These are phyloP conservation scores for Lactarius quietus DNA, from an alignment of 768 basidiomycete species.

Conservation along the genomic window DNA sequence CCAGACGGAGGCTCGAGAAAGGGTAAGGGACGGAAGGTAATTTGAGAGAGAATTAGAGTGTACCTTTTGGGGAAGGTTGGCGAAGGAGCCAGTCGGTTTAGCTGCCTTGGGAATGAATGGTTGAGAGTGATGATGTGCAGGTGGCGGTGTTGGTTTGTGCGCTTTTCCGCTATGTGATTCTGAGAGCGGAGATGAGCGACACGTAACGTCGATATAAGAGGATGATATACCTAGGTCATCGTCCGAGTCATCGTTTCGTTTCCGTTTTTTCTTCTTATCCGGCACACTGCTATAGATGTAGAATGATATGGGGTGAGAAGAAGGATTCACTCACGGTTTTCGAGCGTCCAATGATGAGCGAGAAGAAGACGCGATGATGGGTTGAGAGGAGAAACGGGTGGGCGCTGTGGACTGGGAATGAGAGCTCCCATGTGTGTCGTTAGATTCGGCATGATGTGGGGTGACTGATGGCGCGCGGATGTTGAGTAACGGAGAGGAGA, in stretches of 20 bases:
- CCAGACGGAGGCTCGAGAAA: constrained; percentile 35
- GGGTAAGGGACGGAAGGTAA: constrained; percentile 1
- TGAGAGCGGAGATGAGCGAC: constrained; percentile 13
- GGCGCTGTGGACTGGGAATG: constrained; percentile 41
- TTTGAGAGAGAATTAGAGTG: not conserved
- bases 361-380: constrained; percentile 41
- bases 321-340: constrained; percentile 46
- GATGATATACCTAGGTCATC: constrained; percentile 49
- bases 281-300: constrained; percentile 29
- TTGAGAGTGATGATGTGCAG: constrained; percentile 37
- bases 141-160: constrained; percentile 47
- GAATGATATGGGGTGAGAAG: constrained; percentile 14
- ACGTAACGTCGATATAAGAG: constrained; percentile 3
- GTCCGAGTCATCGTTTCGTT: constrained; percentile 71
- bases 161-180: constrained; percentile 39
- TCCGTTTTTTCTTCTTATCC: constrained; percentile 82
- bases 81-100: constrained; percentile 47
- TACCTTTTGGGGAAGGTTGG: constrained; percentile 51
- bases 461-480: constrained; percentile 34
- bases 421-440: constrained; percentile 20
- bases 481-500: too few relatives aligned
- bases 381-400: constrained; percentile 42
- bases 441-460: constrained; percentile 48
- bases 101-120: constrained; percentile 49
- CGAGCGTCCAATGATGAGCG: constrained; percentile 62